Evolutionary conservation across 2,329 filamentous ascomycete genomes (phyloP).

Genomic region (Aureobasidium melanogenum): DNA sequence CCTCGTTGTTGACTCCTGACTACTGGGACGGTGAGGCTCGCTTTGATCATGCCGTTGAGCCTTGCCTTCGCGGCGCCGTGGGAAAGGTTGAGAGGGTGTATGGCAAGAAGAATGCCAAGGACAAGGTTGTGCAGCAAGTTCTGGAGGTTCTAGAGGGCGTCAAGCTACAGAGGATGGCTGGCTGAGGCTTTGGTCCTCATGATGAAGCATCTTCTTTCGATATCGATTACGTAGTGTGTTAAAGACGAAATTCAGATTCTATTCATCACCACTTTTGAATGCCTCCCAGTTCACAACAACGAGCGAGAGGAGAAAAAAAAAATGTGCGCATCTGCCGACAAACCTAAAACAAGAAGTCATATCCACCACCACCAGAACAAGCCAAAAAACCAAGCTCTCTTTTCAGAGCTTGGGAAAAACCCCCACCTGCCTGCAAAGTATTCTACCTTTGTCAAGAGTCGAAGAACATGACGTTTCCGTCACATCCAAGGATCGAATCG

Average conservation of each 20-base stretch:
- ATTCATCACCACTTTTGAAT: background rate
- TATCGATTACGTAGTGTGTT: background rate
- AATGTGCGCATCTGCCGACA: too few relatives aligned
- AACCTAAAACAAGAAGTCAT: too few relatives aligned
- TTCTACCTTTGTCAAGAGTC: background rate
- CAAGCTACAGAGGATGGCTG: slow-evolving; percentile 1
- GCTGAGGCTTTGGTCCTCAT: background rate
- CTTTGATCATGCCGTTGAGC: background rate
- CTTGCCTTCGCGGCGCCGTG: background rate
- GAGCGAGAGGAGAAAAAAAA: background rate
- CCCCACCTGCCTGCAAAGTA: background rate
- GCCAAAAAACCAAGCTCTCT: too few relatives aligned
- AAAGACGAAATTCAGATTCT: background rate
- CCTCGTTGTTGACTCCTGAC: background rate
- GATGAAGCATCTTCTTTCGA: background rate
- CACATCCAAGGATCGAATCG: background rate
- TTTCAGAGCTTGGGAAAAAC: too few relatives aligned
- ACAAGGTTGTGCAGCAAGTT: background rate
- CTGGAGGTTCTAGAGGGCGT: background rate
- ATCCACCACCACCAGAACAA: too few relatives aligned
- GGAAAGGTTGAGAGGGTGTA: background rate
- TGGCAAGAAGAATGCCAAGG: slow-evolving; percentile 2
- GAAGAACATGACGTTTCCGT: background rate
- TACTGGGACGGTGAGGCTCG: slow-evolving; percentile 1
- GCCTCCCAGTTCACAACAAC: background rate